Evolutionary conservation across 202 grass and related monocot species (phyloP), one percentile per base, ranked within the genome.

Genomic region (Elaeis oleifera): DNA sequence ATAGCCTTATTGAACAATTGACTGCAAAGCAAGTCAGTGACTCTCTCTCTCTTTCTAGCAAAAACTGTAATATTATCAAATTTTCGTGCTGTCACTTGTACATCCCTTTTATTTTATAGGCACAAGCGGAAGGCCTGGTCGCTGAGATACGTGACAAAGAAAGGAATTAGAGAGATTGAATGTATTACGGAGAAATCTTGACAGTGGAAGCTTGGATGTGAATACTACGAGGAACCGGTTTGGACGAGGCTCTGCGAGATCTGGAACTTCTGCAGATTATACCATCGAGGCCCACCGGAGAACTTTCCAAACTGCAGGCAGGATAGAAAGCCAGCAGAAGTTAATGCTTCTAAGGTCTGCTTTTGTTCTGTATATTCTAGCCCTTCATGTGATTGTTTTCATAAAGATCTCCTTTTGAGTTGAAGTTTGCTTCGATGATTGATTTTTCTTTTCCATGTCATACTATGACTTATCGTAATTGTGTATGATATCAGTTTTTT

Each of bases 1-100:
- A 86, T 71, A 81, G 84, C 81, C 79, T 97, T 63, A 79, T 97
- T 56, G 92, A 97, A 64, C 92, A 91, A 69, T 74, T 97, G 79
- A 97, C 92, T 58, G 49, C 87, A 57, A 97, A 97, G 71, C 92
- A 97, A 78, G 92, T 89, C 48, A 11, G 82, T 79, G 57, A 50
- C 56, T 24, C 68, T 25, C 5, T 58, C 4, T 21, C 5, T 58
- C 4, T 21, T 51, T 52, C 2, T 50, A 22, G 49, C 49, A 51
- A 9, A 17, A 52, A 27, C 49, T 65, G 4, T 24, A 23, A 7
- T 51, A 5, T 59, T 5, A 71, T 31, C 2, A 50, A 26, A 19
- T 13, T 59, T 14, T 19, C 15, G 16, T 18, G 74, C 48, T 52
- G 22, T 36, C 56, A 9, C 23, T 71, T 54, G 6, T 49, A 23